These are phyloP conservation scores for Phytopythium vexans DNA, from an alignment of 352 stramenopile genomes.

Conservation along the genomic window DNA sequence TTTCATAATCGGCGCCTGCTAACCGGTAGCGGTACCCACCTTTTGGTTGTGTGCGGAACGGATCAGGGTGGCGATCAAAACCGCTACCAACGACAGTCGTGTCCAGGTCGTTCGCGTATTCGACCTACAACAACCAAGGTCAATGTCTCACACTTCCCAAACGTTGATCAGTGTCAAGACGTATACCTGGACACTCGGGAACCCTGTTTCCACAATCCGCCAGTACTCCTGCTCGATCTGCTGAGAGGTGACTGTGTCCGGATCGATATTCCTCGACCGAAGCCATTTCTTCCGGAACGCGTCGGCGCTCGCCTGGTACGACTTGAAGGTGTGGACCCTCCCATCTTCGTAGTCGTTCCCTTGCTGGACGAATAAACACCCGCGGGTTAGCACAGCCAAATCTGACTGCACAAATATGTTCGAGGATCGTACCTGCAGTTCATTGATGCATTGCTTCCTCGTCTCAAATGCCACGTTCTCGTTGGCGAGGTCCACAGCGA, in stretches of 20 bases:
- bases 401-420: neutral
- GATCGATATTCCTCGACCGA: slow-evolving; percentile 26
- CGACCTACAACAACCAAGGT: slow-evolving; percentile 43
- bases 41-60: slow-evolving; percentile 28
- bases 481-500: slow-evolving; percentile 65
- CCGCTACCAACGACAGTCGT: slow-evolving; percentile 76
- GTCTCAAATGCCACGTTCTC: slow-evolving; percentile 83
- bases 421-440: slow-evolving; percentile 32
- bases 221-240: slow-evolving; percentile 89
- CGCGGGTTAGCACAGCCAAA: neutral
- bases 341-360: slow-evolving; percentile 64
- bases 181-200: slow-evolving; percentile 23
- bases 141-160: neutral
- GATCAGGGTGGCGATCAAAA: slow-evolving; percentile 47
- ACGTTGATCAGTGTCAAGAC: no score
- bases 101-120: slow-evolving; percentile 91
- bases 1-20: neutral
- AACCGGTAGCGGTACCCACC: slow-evolving; percentile 12
- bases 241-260: slow-evolving; percentile 37
- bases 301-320: slow-evolving; percentile 56
- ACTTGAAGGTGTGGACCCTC: slow-evolving; percentile 57
- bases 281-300: slow-evolving; percentile 62
- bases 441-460: slow-evolving; percentile 92
- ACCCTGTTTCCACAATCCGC: slow-evolving; percentile 73
- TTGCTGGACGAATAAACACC: slow-evolving; percentile 30